phyloP scores from a whole-genome alignment of 2,329 filamentous ascomycete species.

The Macroventuria anomochaeta region DNA sequence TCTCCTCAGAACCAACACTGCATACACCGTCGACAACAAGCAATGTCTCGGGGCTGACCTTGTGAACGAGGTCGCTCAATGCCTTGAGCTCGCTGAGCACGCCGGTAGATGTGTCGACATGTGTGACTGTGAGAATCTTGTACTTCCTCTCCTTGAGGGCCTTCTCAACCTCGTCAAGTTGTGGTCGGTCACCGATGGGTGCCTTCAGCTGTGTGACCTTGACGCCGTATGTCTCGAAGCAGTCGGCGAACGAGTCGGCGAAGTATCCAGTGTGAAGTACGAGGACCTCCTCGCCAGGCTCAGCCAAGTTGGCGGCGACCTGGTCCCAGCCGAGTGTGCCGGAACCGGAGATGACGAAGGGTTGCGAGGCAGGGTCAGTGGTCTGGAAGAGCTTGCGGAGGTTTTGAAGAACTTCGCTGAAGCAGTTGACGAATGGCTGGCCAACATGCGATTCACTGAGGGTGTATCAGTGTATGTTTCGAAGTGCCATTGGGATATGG shows the following conservation, averaged over 20 bases:
- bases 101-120: conserved; percentile 96
- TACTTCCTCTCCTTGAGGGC: conserved; percentile 89
- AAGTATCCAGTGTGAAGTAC: conserved; percentile 98
- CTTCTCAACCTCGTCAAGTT: conserved; percentile 85
- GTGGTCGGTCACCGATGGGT: conserved; percentile 84
- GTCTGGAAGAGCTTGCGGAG: conserved; percentile 95
- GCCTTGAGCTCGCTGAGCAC: conserved; percentile 90
- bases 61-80: conserved; percentile 80
- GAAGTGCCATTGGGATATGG: background rate
- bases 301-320: conserved; percentile 89
- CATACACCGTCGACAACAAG: conserved; percentile 95
- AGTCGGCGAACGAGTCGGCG: conserved; percentile 91
- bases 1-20: conserved; percentile 94
- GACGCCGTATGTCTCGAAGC: conserved; percentile 87
- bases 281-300: conserved; percentile 86
- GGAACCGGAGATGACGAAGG: conserved; percentile 91
- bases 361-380: conserved; percentile 79
- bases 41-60: conserved; percentile 88
- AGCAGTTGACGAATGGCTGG: conserved; percentile 84
- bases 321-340: conserved; percentile 97
- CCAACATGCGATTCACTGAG: conserved; percentile 91
- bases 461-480: conserved; percentile 5
- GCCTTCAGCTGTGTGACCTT: conserved; percentile 90
- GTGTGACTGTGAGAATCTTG: conserved; percentile 93
- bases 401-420: conserved; percentile 87